Conservation (phyloP, 148 eudicot species). For the Arbutus unedo region DNA sequence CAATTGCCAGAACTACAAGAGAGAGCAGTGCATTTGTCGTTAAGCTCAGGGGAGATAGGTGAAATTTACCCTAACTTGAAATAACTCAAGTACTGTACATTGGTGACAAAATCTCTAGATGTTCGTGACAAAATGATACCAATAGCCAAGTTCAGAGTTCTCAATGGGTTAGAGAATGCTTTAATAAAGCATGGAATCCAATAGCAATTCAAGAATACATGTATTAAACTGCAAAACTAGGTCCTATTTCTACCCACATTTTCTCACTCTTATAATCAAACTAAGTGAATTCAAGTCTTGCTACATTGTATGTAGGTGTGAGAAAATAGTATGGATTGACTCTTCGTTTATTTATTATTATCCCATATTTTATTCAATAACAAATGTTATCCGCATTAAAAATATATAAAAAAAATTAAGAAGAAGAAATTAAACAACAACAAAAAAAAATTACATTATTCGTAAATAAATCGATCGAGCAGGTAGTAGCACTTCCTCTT, state of each 20-base stretch:
- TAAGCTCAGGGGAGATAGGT: too few species aligned
- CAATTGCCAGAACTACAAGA: too few species aligned
- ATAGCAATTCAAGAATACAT: background rate
- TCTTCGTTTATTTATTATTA: background rate
- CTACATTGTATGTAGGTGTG: background rate
- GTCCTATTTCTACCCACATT: background rate
- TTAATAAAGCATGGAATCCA: background rate
- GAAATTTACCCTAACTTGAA: too few species aligned
- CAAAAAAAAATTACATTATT: background rate
- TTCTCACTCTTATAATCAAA: background rate
- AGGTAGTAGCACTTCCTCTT: conserved; percentile 1
- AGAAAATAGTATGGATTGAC: background rate
- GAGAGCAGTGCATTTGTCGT: too few species aligned
- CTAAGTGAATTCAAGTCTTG: background rate
- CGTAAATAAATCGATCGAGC: background rate
- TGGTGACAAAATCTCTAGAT: too few species aligned
- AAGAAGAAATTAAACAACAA: too few species aligned
- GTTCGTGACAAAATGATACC: too few species aligned
- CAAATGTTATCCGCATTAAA: background rate
- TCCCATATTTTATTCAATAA: background rate
- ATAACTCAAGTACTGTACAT: too few species aligned
- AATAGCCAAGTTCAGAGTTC: too few species aligned
- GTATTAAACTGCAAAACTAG: too few species aligned
- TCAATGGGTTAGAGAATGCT: background rate
- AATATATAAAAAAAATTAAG: background rate